Percentiles rank a stretch among this genome's conserved stretches.
Evolutionary conservation across 441 rosid species (phyloP).

Genomic region (Biscutella laevigata): DNA sequence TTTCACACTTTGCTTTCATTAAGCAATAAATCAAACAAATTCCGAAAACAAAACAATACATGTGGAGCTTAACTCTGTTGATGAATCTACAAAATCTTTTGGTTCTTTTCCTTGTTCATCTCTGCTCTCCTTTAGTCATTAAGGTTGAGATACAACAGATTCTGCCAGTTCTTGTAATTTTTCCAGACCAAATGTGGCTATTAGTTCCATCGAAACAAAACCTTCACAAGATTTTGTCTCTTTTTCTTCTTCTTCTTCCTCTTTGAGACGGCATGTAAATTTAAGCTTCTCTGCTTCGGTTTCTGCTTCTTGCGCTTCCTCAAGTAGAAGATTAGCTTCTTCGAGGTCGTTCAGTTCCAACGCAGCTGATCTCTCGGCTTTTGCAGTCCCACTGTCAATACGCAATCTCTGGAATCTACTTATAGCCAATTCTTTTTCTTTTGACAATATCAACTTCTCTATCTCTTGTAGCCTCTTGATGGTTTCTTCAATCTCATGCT

Average conservation of each 20-base stretch:
- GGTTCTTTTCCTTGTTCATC: not conserved
- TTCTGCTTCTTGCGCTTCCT: conserved; percentile 70
- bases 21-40: conserved; percentile 13
- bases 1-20: not conserved
- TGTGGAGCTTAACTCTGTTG: not conserved
- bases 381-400: conserved; percentile 51
- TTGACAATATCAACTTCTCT: conserved; percentile 47
- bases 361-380: conserved; percentile 73
- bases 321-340: conserved; percentile 66
- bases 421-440: conserved; percentile 62
- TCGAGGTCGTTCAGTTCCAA: conserved; percentile 54
- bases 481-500: conserved; percentile 52
- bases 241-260: conserved; percentile 47
- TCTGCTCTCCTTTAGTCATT: not conserved
- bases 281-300: conserved; percentile 59
- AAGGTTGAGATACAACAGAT: conserved; percentile 21
- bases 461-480: conserved; percentile 47
- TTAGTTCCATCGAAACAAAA: conserved; percentile 72
- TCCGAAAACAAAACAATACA: conserved; percentile 1
- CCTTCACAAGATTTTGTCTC: conserved; percentile 37
- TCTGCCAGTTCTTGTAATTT: conserved; percentile 60
- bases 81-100: not conserved
- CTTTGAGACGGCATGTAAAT: conserved; percentile 38
- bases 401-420: conserved; percentile 67
- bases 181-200: conserved; percentile 46